These are phyloP conservation scores for Cladophialophora immunda DNA, from an alignment of 2,329 filamentous ascomycete genomes.

Conservation along the genomic window DNA sequence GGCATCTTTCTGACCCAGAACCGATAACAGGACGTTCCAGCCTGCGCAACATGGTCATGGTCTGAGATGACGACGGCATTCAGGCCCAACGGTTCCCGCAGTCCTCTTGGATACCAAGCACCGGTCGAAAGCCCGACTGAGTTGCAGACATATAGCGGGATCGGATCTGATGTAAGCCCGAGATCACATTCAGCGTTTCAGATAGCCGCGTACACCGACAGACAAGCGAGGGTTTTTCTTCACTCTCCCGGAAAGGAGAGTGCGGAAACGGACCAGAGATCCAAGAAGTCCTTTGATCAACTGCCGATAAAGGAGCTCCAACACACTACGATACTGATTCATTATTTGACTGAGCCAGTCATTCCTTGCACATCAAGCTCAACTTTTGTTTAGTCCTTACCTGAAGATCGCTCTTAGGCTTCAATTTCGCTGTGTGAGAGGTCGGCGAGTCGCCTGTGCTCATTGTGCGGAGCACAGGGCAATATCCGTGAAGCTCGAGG, in stretches of 20 bases:
- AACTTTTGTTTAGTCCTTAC: constrained; percentile 7
- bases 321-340: background rate
- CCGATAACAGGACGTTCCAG: constrained; percentile 37
- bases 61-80: constrained; percentile 34
- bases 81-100: constrained; percentile 11
- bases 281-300: background rate
- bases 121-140: background rate
- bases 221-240: background rate
- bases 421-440: background rate
- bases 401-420: background rate
- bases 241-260: background rate
- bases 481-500: background rate
- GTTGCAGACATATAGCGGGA: background rate
- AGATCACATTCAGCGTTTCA: background rate
- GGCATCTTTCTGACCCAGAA: constrained; percentile 6
- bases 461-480: background rate
- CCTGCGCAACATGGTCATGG: constrained; percentile 40
- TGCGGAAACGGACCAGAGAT: background rate
- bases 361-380: constrained; percentile 31
- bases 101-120: background rate
- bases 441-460: background rate
- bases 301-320: background rate
- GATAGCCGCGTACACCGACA: background rate
- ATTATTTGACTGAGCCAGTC: constrained; percentile 30
- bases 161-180: constrained; percentile 30